Conservation (phyloP, 371 early-diverging fungal species). For the Entomophthora muscae region DNA sequence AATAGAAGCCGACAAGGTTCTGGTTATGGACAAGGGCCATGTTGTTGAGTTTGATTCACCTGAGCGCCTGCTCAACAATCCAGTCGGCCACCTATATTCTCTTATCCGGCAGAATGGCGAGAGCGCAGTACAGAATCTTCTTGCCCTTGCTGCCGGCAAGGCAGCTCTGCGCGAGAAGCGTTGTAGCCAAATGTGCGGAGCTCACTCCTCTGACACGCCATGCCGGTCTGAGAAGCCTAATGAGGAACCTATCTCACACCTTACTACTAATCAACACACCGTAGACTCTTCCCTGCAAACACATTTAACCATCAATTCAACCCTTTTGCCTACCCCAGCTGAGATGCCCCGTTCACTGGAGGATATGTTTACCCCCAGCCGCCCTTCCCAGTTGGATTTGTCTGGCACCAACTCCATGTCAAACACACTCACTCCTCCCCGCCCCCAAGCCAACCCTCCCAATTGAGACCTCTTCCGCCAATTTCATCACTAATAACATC, state of each 20-base stretch:
- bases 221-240: neutral
- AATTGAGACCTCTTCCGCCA: no score
- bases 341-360: conserved; percentile 4
- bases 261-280: neutral
- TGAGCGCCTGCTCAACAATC: conserved; percentile 24
- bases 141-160: neutral
- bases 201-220: neutral
- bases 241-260: neutral
- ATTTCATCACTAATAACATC: no score
- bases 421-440: neutral
- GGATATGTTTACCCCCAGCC: conserved; percentile 1
- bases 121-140: neutral
- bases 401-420: neutral
- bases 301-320: neutral
- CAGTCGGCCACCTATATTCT: conserved; percentile 28
- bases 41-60: conserved; percentile 65
- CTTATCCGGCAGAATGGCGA: conserved; percentile 17
- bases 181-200: neutral
- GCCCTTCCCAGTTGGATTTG: neutral
- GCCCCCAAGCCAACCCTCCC: neutral
- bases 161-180: neutral
- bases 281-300: neutral
- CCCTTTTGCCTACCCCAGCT: neutral
- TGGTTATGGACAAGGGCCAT: conserved; percentile 57
- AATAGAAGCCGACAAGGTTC: conserved; percentile 61